phyloP scores from a whole-genome alignment of 164 flowering plant genomes.

The Dillenia turbinata region DNA sequence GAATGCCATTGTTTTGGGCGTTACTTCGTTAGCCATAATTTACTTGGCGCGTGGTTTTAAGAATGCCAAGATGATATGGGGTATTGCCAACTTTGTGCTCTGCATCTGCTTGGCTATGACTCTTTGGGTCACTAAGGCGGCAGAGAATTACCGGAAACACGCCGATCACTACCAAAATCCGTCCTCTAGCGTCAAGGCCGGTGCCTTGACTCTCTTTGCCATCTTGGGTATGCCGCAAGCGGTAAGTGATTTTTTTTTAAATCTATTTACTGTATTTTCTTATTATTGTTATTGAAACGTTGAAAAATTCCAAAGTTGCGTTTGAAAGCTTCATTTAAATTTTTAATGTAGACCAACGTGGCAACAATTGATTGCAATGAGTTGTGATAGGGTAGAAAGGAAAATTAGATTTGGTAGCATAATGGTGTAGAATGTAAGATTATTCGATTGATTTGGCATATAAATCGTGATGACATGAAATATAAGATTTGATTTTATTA shows the following conservation, averaged over 20 bases:
- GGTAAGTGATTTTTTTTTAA: constrained; percentile 24
- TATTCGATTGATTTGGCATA: too few species aligned
- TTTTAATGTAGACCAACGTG: too few species aligned
- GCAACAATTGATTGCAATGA: too few species aligned
- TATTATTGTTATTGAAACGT: background rate
- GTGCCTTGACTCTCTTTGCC: constrained; percentile 43
- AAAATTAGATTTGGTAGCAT: too few species aligned
- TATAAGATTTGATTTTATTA: too few species aligned
- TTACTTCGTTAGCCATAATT: constrained; percentile 40
- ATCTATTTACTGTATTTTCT: background rate
- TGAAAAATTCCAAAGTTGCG: too few species aligned
- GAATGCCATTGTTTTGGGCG: constrained; percentile 57
- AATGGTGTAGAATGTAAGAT: too few species aligned
- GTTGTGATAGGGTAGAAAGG: too few species aligned
- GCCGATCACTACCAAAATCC: constrained; percentile 3
- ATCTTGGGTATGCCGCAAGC: constrained; percentile 56
- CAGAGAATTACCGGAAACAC: constrained; percentile 21
- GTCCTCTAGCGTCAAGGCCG: constrained; percentile 23
- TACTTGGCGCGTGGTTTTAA: constrained; percentile 26
- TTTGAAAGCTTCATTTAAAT: too few species aligned
- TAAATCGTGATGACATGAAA: too few species aligned
- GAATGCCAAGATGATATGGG: constrained; percentile 55
- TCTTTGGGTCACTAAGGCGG: constrained; percentile 40
- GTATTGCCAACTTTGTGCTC: constrained; percentile 44
- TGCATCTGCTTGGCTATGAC: constrained; percentile 43